Base-by-base conservation (phyloP, 257 asterid genomes). In the Solanum appendiculatum region DNA sequence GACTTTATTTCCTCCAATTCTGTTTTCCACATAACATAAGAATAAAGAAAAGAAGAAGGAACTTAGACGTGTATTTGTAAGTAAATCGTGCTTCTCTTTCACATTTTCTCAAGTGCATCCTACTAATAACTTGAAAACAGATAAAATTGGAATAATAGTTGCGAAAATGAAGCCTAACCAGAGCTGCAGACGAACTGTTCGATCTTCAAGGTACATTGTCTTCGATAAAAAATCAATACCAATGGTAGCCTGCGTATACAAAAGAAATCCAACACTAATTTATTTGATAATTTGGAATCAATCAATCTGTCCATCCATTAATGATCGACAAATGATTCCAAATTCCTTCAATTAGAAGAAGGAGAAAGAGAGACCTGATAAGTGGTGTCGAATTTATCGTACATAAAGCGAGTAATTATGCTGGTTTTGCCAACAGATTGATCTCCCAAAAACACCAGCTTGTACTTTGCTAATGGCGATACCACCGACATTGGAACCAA, bases 121-220 rank as follows among this genome's bases (percentile, higher is more conserved):
- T 42, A 77, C 84, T 25, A 39, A 40, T 42, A 44, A 78, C 37
- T 25, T 78, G 3, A 16, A 78, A 78, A 78, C 5, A 78, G 42
- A 25, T 27, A 44, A 37, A 73, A 74, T 6, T 23, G 15, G 18
- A 74, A 44, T 44, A 16, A 27, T 27, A 44, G 84, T 29, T 78
- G 40, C 21, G 25, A 14, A 25, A 44, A 44, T 78, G 15, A 20
- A 42, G 48, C 40, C 85, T 92, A 20, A 94, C 98, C 99, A 95
- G 39, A 96, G 99, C 90, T 96, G 98, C 93, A 96, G 89, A 63
- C 99, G 96, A 85, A 96, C 93, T 82, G 98, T 94, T 87, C 98
- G 93, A 92, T 96, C 98, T 92, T 94, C 98, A 63, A 94, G 98
- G 88, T 96, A 96, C 98, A 96, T 96, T 80, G 98, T 96, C 90